A percentile compares a stretch with the other conserved stretches of the same genome.
phyloP scores from a whole-genome alignment of 768 basidiomycete genomes.

The Lactarius hengduanensis region DNA sequence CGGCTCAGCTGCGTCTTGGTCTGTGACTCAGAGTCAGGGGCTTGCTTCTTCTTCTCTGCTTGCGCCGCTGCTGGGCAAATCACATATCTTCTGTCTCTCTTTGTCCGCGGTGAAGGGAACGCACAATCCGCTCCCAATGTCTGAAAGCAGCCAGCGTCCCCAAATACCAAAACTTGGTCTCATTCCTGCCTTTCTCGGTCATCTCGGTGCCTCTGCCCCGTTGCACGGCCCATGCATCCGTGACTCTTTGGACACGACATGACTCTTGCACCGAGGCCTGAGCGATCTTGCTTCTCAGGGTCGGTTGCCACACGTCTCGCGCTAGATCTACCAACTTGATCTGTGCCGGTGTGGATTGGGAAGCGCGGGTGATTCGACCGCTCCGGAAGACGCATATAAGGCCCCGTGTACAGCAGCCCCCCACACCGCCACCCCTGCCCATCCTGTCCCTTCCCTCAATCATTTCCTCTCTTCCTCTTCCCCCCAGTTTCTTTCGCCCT shows the following conservation, averaged over 20 bases:
- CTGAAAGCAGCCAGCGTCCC: neutral
- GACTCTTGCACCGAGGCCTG: neutral
- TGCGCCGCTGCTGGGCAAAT: neutral
- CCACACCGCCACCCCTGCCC: neutral
- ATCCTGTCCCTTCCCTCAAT: neutral
- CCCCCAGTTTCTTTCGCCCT: too few species aligned
- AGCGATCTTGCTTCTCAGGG: neutral
- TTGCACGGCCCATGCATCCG: neutral
- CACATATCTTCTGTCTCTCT: neutral
- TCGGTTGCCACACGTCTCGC: neutral
- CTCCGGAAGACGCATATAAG: neutral
- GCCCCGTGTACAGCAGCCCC: neutral
- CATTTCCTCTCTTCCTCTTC: neutral
- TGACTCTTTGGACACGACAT: too few species aligned
- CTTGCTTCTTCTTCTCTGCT: conserved; percentile 1
- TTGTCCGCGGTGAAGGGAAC: neutral
- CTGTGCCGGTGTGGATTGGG: neutral
- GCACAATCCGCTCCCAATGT: neutral
- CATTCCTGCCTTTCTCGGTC: neutral
- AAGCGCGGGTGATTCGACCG: neutral
- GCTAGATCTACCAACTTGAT: neutral
- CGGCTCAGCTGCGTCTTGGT: neutral
- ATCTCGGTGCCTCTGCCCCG: neutral
- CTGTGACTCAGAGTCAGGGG: neutral
- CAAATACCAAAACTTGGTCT: neutral